Evolutionary conservation across 164 flowering plant species (phyloP), one percentile per base, ranked within the genome.

Genomic region (Nelumbo lutea): DNA sequence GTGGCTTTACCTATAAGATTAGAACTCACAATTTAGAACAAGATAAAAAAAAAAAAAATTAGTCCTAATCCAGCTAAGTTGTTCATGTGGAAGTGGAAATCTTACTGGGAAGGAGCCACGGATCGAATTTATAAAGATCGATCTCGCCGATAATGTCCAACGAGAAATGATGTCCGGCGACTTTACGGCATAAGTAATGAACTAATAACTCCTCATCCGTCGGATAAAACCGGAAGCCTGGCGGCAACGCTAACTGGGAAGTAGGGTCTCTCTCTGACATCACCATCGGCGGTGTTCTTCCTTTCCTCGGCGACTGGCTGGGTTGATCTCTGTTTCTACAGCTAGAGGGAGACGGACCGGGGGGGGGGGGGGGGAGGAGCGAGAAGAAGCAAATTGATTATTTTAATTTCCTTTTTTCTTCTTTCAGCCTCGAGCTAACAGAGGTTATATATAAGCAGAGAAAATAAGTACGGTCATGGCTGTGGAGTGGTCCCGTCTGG

Each of bases 1-100:
- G 75, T 69, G 1, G 98, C 98, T 71, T 88, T 89, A 15, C 84
- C 98, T 93, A 75, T 11, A 67, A 69, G 55, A 4, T 13, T 14
- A 8, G 41, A 42, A 65, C 13, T 41, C n/a, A 7, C 55, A 46
- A 62, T 39, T 53, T 10, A 55, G 13, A 50, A 5, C 62, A 61
- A 27, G 58, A 42, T 53, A 10, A 4, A 67, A 1, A 41, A 40
- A 60, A 39, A 52, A 39, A 59, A n/a, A n/a, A n/a, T n/a, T 15
- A 59, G 45, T 0, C 5, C 1, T 10, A 9, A 42, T 27, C 27
- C 27, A 27, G 27, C 27, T 27, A 27, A 27, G 27, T 27, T 27
- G 27, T 27, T 27, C 27, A 27, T 27, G 27, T 27, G 27, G 27
- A 27, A 8, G 0, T 2, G 5, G 9, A 10, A 62, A 56, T 40